Evolutionary conservation across 2,329 filamentous ascomycete species (phyloP).

Genomic region (Drechslerella dactyloides): DNA sequence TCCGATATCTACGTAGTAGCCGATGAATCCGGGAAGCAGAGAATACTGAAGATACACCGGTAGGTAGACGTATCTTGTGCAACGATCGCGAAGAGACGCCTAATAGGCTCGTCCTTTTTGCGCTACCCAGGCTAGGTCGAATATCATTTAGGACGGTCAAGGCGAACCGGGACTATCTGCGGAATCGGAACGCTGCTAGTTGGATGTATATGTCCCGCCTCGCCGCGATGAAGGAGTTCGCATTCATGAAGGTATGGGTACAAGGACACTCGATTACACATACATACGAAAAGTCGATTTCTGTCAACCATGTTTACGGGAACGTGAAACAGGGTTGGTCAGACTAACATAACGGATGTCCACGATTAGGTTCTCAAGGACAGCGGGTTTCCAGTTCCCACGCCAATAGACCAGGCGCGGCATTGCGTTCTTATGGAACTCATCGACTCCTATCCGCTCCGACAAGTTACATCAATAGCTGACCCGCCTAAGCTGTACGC

Average conservation of each 20-base stretch:
- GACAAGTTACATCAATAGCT: constrained; percentile 83
- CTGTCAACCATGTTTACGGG: constrained; percentile 15
- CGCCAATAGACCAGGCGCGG: constrained; percentile 84
- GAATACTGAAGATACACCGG: constrained; percentile 92
- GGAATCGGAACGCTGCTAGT: constrained; percentile 76
- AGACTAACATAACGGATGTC: constrained; percentile 15
- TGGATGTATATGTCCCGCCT: constrained; percentile 99
- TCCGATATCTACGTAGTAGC: constrained; percentile 96
- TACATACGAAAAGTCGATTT: no score
- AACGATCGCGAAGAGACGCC: constrained; percentile 10
- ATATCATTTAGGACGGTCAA: constrained; percentile 98
- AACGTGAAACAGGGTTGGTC: constrained; percentile 6
- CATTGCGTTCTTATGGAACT: constrained; percentile 97
- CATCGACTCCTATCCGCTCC: constrained; percentile 87
- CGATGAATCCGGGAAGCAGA: constrained; percentile 75
- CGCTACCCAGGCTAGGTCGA: constrained; percentile 69
- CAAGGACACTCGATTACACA: no score
- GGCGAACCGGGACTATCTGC: constrained; percentile 92
- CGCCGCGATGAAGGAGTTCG: constrained; percentile 90
- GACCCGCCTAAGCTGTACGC: constrained; percentile 85
- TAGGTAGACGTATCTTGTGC: constrained; percentile 11
- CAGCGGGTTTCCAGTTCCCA: constrained; percentile 87
- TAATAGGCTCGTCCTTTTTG: background rate
- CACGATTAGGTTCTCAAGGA: constrained; percentile 66
- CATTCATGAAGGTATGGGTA: constrained; percentile 77